Base-by-base conservation (phyloP, 441 rosid species). In the Gossypium davidsonii region DNA sequence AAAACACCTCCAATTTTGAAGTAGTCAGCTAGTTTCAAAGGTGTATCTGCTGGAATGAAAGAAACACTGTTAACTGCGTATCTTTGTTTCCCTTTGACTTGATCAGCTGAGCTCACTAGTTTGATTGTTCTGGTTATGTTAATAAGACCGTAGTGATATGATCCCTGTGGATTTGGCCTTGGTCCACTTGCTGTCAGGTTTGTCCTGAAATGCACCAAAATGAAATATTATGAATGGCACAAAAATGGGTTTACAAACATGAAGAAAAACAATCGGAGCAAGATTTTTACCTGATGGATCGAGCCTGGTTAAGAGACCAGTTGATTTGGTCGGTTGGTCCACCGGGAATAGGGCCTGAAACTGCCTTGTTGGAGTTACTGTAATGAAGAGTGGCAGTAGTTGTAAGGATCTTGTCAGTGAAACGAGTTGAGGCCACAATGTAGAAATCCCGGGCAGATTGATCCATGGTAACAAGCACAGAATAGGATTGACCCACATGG, bases 81-180 rank as follows among this genome's bases (percentile, higher is more conserved):
- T 34, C 94, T 79, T 73, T 88, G 94, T 79, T 82, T 88, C 28
- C 78, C 76, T 6, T 77, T 75, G 46, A 88, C 83, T 42, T 61
- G 82, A 17, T 48, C 83, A 14, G 87, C 87, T 23, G 87, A 80
- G 82, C 81, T 90, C 26, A 64, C 84, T 28, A 90, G 81, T 84
- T 76, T 83, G 66, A 90, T 67, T 3, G 89, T 85, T 70, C 84
- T 81, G 4, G 85, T 76, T 14, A 83, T 73, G 71, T 86, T 88
- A 46, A 88, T 77, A 17, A 21, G 76, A 31, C 94, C 90, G 60
- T 90, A 90, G 73, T 88, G 92, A 84, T 90, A 88, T 15, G 92
- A 90, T 4, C 94, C 94, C 3, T 90, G 94, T 12, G 92, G 94
- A 44, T 88, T 90, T 0, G 90, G 92, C 74, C 92, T 85, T 17